A percentile compares a stretch with the other conserved stretches of the same genome.
Conservation (phyloP, 352 stramenopile genomes). For the Pythium dissimile region DNA sequence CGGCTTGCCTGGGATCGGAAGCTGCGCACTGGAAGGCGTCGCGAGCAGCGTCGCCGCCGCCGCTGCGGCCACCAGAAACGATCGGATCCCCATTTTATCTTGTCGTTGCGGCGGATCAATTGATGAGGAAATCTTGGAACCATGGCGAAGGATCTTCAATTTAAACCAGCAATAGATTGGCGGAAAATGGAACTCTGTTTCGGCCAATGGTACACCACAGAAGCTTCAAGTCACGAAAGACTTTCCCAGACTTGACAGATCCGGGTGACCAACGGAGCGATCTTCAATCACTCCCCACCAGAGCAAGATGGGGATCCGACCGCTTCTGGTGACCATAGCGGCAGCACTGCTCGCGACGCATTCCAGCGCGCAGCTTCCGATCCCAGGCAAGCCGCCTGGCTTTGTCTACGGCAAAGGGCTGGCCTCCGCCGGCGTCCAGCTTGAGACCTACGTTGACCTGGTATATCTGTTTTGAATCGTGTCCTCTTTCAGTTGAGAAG, state of each 20-base stretch:
- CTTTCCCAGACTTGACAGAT: too few species aligned
- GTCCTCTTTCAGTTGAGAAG: not conserved
- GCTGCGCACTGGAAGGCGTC: constrained; percentile 28
- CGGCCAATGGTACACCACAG: constrained; percentile 17
- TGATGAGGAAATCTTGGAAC: not conserved
- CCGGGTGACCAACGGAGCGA: too few species aligned
- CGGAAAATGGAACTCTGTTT: constrained; percentile 3
- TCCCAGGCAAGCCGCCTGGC: constrained; percentile 54
- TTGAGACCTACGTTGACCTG: constrained; percentile 84
- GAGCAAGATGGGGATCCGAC: not conserved
- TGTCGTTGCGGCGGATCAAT: constrained; percentile 1
- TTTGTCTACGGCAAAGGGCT: constrained; percentile 55
- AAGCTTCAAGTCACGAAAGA: constrained; percentile 14
- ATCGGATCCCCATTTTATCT: constrained; percentile 11
- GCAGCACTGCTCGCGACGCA: constrained; percentile 10
- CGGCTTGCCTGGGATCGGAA: constrained; percentile 54
- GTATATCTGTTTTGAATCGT: constrained; percentile 26
- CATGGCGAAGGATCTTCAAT: not conserved
- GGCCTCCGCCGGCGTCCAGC: constrained; percentile 60
- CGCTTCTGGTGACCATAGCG: constrained; percentile 17
- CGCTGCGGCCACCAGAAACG: not conserved
- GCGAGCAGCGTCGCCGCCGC: not conserved
- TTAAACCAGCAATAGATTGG: not conserved
- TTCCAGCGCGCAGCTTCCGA: constrained; percentile 44
- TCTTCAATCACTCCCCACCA: too few species aligned